Evolutionary conservation across 1,139 yeast genomes (phyloP).

Genomic region (Blastobotrys arbuscula): DNA sequence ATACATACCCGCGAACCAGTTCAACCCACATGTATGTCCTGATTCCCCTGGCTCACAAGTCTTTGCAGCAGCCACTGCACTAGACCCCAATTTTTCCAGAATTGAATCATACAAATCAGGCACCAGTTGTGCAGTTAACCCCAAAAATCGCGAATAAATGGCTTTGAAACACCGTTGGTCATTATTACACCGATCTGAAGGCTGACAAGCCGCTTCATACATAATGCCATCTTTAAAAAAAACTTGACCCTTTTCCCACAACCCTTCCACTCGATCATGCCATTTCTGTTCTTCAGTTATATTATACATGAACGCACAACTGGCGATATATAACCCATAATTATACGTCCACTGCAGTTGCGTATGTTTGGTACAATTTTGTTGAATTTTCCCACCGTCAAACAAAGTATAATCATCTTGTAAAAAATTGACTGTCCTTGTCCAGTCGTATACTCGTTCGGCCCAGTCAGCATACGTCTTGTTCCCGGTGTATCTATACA

Average conservation of each 20-base stretch:
- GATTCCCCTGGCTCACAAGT: constrained; percentile 85
- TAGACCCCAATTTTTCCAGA: constrained; percentile 46
- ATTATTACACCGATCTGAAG: constrained; percentile 55
- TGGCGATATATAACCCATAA: constrained; percentile 72
- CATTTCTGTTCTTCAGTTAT: constrained; percentile 63
- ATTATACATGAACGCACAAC: constrained; percentile 78
- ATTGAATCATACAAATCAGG: constrained; percentile 57
- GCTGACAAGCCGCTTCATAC: constrained; percentile 82
- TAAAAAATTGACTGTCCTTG: constrained; percentile 55
- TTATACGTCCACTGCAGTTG: constrained; percentile 81
- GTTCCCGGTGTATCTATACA: constrained; percentile 71
- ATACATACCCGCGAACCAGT: constrained; percentile 67
- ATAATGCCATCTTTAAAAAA: constrained; percentile 58
- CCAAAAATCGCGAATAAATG: constrained; percentile 68
- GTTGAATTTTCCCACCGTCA: constrained; percentile 70
- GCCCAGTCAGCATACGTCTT: constrained; percentile 77
- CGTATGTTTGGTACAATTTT: constrained; percentile 58
- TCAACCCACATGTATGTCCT: constrained; percentile 83
- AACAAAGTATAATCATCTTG: constrained; percentile 37
- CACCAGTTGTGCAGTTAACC: constrained; percentile 64
- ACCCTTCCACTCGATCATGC: constrained; percentile 45
- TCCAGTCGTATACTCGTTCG: constrained; percentile 78
- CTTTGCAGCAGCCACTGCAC: constrained; percentile 75
- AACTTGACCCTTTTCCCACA: constrained; percentile 45
- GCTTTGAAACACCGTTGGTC: constrained; percentile 92